Conservation (phyloP, 768 basidiomycete genomes). For the Lactarius sp. region DNA sequence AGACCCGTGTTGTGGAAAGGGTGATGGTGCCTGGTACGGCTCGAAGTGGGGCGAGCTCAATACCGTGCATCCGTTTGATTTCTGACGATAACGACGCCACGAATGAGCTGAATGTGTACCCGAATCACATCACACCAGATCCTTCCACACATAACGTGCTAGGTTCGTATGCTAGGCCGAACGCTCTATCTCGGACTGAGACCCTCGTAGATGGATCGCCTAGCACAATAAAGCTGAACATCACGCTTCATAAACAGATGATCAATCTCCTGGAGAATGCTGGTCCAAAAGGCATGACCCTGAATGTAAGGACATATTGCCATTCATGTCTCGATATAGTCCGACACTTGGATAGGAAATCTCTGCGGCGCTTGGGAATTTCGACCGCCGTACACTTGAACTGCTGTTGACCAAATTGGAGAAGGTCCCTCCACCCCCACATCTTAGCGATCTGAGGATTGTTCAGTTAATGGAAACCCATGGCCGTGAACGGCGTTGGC, state of each 20-base stretch:
- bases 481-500: slow-evolving; percentile 81
- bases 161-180: slow-evolving; percentile 30
- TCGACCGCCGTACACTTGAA: slow-evolving; percentile 81
- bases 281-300: slow-evolving; percentile 63
- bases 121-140: slow-evolving; percentile 19
- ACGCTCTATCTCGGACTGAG: background rate
- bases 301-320: slow-evolving; percentile 46
- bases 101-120: slow-evolving; percentile 1
- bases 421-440: slow-evolving; percentile 57
- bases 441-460: slow-evolving; percentile 67
- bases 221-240: slow-evolving; percentile 46
- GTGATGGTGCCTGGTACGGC: slow-evolving; percentile 61
- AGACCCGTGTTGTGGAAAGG: slow-evolving; percentile 69
- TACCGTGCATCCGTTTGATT: slow-evolving; percentile 66
- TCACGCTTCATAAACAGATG: slow-evolving; percentile 76
- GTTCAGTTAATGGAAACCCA: slow-evolving; percentile 72
- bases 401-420: slow-evolving; percentile 69
- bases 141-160: slow-evolving; percentile 27
- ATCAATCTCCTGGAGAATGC: slow-evolving; percentile 66
- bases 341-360: slow-evolving; percentile 47
- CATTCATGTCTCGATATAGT: background rate
- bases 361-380: slow-evolving; percentile 53
- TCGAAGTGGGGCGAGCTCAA: slow-evolving; percentile 38
- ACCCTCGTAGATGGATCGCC: background rate
- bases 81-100: slow-evolving; percentile 36